phyloP scores from a whole-genome alignment of 2,329 filamentous ascomycete species.

The Sclerotinia trifoliorum region DNA sequence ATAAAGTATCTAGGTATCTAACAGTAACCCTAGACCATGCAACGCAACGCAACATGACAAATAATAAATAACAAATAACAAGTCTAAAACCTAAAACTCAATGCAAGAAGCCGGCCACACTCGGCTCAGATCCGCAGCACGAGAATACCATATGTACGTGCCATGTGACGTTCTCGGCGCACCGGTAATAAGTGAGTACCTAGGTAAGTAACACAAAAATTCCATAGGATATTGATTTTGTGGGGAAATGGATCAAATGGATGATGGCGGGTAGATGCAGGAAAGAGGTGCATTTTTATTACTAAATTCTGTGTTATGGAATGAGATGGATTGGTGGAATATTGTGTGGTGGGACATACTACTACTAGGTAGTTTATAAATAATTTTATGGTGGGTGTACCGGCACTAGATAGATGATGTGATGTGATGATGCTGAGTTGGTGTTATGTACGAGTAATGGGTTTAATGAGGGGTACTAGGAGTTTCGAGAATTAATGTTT shows the following conservation, averaged over 20 bases:
- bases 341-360: not conserved
- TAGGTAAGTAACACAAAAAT: not conserved
- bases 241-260: not conserved
- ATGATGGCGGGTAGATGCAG: conserved; percentile 15
- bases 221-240: not conserved
- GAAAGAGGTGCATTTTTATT: not conserved
- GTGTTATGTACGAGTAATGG: not conserved
- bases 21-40: not conserved
- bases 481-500: not conserved
- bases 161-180: conserved; percentile 10
- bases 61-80: not conserved
- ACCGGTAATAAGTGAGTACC: not conserved
- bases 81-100: not conserved
- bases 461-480: not conserved
- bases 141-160: conserved; percentile 5
- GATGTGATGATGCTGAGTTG: not conserved
- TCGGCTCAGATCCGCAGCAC: not conserved
- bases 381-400: not conserved
- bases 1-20: too few relatives aligned
- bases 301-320: not conserved
- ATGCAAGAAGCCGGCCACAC: not conserved
- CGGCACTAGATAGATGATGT: too few relatives aligned
- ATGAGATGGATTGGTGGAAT: not conserved
- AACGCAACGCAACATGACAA: conserved; percentile 3
- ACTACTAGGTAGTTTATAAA: not conserved